Base-by-base conservation (phyloP, 768 basidiomycete genomes). In the Trametes sanguinea region DNA sequence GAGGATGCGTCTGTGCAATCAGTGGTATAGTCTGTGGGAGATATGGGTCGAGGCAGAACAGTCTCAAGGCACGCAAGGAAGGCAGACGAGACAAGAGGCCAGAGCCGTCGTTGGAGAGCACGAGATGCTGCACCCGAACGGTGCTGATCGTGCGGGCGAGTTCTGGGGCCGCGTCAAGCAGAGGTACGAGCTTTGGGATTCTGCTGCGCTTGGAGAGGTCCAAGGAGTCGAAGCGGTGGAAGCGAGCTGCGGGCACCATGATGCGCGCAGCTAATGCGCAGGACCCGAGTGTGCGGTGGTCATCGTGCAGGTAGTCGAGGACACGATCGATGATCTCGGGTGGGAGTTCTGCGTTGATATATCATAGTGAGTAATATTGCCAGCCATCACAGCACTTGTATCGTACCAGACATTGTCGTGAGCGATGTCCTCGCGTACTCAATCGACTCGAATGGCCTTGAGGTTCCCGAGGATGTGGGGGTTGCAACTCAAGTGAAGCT, bases 271-370 rank as follows among this genome's bases (percentile, higher is more conserved):
- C 60, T 13, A 68, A 57, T 4, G 58, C 63, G 39, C 67, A 67
- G 11, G 63, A 51, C 5, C 27, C 42, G 9, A 69, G 66, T 0
- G 68, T 48, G 1, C 16, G 35, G 3, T 9, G 11, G 52, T 69
- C 65, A 44, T 64, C 57, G 29, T 66, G 57, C 11, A 69, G 56
- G 51, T 57, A 65, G 65, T 68, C 67, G 22, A 68, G 61, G 47
- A 69, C 64, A 9, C 48, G 37, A 52, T 69, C 68, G 4, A 57
- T 16, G 40, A 68, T 57, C 44, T 69, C 68, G 40, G 58, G 55
- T 4, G 68, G 68, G n/a, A 68, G 48, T 39, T 29, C 35, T 40
- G 27, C 30, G 11, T 27, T 5, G n/a, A 43, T 14, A 43, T n/a
- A 13, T 43, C n/a, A 43, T 14, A 43, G 42, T 14, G 42, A 39